Base-by-base conservation (phyloP, 345 rosid genomes). In the Heritiera littoralis region DNA sequence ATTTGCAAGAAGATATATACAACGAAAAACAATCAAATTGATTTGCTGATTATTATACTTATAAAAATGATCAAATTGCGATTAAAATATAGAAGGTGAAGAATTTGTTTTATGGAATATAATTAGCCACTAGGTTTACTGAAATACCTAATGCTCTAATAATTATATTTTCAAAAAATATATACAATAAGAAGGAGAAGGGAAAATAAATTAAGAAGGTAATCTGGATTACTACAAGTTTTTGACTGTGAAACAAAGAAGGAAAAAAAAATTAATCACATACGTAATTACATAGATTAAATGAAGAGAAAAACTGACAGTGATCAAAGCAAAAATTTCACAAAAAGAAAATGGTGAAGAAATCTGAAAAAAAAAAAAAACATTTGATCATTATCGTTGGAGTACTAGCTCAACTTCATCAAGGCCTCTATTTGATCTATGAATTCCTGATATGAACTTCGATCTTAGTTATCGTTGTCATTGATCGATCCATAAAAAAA, bases 401-500 rank as follows among this genome's bases (percentile, higher is more conserved):
- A 35, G 38, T 35, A 35, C 38, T 5, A 41, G 43, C 4, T 73
- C 64, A 52, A 17, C 48, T 73, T 17, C 9, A 38, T 1, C 15
- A 72, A 32, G 11, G 12, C 2, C 10, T 28, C 41, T 48, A 28
- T 43, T 3, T 67, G 28, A 67, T 70, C 40, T 70, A 70, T 38
- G 48, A 73, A 73, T 71, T 73, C 38, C 46, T 51, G 64, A 56
- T 56, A 55, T 15, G 11, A 11, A 46, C 28, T 18, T 49, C 54
- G 54, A 49, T 49, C 54, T 49, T 15, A 0, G 0, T 20, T 12
- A 4, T 76, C 55, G 1, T 4, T 46, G 72, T 1, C 55, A 51
- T 48, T 51, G 43, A 69, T 15, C 9, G 65, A 66, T 75, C 70
- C 77, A 23, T 41, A 75, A 72, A 68, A 75, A 83, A 80, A 14